Evolutionary conservation across 2,329 filamentous ascomycete species (phyloP), one percentile per base, ranked within the genome.

Genomic region (Verticillium nubilum): DNA sequence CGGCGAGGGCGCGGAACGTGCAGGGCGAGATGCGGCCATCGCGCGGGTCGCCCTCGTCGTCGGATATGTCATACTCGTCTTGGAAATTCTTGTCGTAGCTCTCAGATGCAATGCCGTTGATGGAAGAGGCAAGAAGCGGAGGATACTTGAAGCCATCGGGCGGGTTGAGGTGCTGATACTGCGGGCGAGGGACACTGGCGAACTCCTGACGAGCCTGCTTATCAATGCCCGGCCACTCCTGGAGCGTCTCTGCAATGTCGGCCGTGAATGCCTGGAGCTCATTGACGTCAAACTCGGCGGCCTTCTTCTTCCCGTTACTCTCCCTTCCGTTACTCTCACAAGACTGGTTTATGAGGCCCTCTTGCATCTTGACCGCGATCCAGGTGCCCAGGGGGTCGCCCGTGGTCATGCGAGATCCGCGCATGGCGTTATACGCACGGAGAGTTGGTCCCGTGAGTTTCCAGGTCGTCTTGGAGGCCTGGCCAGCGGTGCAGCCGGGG

Each of bases 1-100:
- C 64, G 31, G 75, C 65, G 68, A 72, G 74, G 1, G 69, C 63
- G 13, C 71, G 67, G 59, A 80, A 81, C 0, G 73, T 78, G 60
- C 70, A 74, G 1, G 77, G 75, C 0, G 73, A 75, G 28, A 81
- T 74, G 1, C 72, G 72, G 1, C 69, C 72, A 4, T 69, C 65
- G 4, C 69, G 63, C 0, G 70, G 68, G 25, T 72, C 71, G 1
- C 74, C 77, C 59, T 82, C 78, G 23, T 73, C 69, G 56, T 79
- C 76, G 0, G 71, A 74, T 19, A 78, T 68, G 31, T 72, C 70
- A 33, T 65, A 65, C 10, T 65, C 62, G 9, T 62, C 60, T 13
- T 23, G 5, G 23, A 57, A 57, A 19, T 23, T 52, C 13, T 6
- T 53, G 23, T 28, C 26, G 17, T 33, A 28, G 35, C 27, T 26